Evolutionary conservation across 805 yeast species (phyloP).

Genomic region (Candida quercuum): DNA sequence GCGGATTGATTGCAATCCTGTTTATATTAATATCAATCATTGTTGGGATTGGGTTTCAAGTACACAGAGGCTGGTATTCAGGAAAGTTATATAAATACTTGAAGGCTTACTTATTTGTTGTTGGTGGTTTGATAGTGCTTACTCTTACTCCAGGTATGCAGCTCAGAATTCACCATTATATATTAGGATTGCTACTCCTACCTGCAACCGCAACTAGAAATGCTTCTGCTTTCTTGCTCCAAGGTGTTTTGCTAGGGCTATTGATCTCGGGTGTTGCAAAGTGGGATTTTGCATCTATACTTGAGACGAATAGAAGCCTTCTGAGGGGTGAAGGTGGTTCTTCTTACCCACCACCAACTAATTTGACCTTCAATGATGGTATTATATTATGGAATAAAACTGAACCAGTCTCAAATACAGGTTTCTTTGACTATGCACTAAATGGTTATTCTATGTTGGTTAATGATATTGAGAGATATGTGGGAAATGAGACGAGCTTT

Average conservation of each 20-base stretch:
- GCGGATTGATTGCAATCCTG: constrained; percentile 59
- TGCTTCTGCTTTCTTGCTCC: constrained; percentile 60
- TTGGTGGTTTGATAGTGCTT: constrained; percentile 37
- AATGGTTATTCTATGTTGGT: constrained; percentile 56
- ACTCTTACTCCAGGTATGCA: constrained; percentile 58
- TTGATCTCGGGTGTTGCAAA: constrained; percentile 75
- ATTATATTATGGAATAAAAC: constrained; percentile 22
- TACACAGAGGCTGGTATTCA: constrained; percentile 69
- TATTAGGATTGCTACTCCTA: constrained; percentile 64
- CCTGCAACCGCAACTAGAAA: constrained; percentile 81
- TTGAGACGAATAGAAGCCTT: constrained; percentile 62
- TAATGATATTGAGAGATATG: constrained; percentile 70
- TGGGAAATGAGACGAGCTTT: constrained; percentile 45
- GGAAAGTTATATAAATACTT: constrained; percentile 61
- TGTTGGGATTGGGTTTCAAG: constrained; percentile 60
- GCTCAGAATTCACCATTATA: constrained; percentile 73
- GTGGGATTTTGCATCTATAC: constrained; percentile 87
- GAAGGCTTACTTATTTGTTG: constrained; percentile 41
- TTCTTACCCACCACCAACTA: constrained; percentile 41
- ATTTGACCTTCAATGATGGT: constrained; percentile 13
- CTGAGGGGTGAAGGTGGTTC: constrained; percentile 64
- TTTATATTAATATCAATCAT: constrained; percentile 41
- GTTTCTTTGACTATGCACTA: constrained; percentile 24
- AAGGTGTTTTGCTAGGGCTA: constrained; percentile 76
- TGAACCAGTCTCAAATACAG: no score